A percentile compares a stretch with the other conserved stretches of the same genome.
These are phyloP conservation scores for Fraxinus floribunda DNA, from an alignment of 305 asterid genomes.

Conservation along the genomic window DNA sequence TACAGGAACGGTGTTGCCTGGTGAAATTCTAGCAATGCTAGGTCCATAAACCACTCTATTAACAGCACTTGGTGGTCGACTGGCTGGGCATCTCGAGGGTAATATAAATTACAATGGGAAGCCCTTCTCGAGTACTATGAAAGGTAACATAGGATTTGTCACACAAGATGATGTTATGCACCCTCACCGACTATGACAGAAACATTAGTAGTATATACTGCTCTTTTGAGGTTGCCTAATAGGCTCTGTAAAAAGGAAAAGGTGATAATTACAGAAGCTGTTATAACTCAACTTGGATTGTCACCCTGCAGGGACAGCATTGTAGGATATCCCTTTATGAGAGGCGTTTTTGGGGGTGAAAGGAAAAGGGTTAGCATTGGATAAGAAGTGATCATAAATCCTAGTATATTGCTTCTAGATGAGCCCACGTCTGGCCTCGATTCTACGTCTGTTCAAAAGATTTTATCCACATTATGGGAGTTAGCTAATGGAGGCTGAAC, in stretches of 20 bases:
- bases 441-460: constrained; percentile 79
- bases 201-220: constrained; percentile 66
- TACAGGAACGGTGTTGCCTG: constrained; percentile 57
- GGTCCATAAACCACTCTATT: constrained; percentile 87
- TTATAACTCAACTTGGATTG: constrained; percentile 60
- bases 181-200: constrained; percentile 72
- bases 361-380: constrained; percentile 86
- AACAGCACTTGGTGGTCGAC: constrained; percentile 76
- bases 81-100: constrained; percentile 49
- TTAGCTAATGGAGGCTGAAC: constrained; percentile 66
- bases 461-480: constrained; percentile 62
- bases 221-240: constrained; percentile 64
- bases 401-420: constrained; percentile 69
- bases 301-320: constrained; percentile 53
- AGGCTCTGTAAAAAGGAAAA: constrained; percentile 42
- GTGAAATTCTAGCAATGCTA: constrained; percentile 82
- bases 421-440: constrained; percentile 93
- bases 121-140: constrained; percentile 58
- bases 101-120: constrained; percentile 55
- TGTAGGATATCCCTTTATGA: constrained; percentile 42
- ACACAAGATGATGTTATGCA: constrained; percentile 74
- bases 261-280: constrained; percentile 48
- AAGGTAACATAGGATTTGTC: constrained; percentile 75
- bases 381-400: constrained; percentile 86
- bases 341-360: constrained; percentile 96